Base-by-base conservation (phyloP, 441 rosid genomes). In the Corymbia citriodora region DNA sequence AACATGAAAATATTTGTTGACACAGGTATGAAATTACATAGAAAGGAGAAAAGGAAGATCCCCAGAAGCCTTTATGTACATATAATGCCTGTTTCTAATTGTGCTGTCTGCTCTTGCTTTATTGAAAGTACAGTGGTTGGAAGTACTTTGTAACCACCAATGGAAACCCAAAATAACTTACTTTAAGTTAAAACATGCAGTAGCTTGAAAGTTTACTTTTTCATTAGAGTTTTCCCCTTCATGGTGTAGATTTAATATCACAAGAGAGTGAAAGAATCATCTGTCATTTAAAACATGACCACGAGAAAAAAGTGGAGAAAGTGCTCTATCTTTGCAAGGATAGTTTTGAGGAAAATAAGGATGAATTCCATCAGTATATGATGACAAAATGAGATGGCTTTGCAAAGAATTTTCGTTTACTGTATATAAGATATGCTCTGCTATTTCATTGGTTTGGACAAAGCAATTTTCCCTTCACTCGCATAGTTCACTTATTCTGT, bases 1-100 rank as follows among this genome's bases (percentile, higher is more conserved):
- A 94, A 96, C 90, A 94, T 98, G 99, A 98, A 97, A 94, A 97
- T 98, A 89, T 98, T 98, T 91, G 99, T 97, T 87, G 99, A 98
- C 91, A 94, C 99, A 93, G 99, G 99, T 98, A 87, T 88, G 85
- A 90, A 54, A 55, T 53, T 72, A 70, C 89, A 92, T 89, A 87
- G 72, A 90, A 79, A 79, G 52, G n/a, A 79, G n/a, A 45, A 79
- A 79, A 12, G n/a, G 45, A 79, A 79, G 85, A 52, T 79, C 45
- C n/a, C 53, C 85, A 79, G 52, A 45, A 53, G 85, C 29, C 18
- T 79, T 27, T 79, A 23, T 45, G 85, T 74, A 40, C 10, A 13
- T 23, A 21, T 40, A 45, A 79, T 79, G 85, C 85, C 52, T 13
- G 85, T n/a, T 23, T 79, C 85, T 79, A 12, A 79, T 79, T 45